Evolutionary conservation across 441 rosid genomes (phyloP).

Genomic region (Erysimum cheiri): DNA sequence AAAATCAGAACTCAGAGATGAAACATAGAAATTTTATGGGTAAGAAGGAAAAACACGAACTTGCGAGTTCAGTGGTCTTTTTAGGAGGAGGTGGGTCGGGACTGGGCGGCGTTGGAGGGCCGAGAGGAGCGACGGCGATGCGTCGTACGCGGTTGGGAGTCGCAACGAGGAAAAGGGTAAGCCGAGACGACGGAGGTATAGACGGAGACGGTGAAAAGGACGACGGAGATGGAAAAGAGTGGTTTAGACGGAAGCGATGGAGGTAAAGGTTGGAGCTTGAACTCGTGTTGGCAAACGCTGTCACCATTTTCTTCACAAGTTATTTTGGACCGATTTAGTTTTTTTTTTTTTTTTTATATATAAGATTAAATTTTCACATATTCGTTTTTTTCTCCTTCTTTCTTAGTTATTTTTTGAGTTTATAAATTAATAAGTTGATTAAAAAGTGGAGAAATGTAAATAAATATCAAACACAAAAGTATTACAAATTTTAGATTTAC

Average conservation of each 20-base stretch:
- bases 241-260: slow-evolving; percentile 5
- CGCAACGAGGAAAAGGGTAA: slow-evolving; percentile 26
- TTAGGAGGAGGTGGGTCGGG: slow-evolving; percentile 53
- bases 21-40: neutral
- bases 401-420: neutral
- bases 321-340: neutral
- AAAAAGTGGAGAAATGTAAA: too few species aligned
- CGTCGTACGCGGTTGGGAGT: slow-evolving; percentile 28
- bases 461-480: too few species aligned
- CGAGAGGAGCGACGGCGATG: slow-evolving; percentile 47
- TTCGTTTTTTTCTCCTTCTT: too few species aligned
- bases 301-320: slow-evolving; percentile 26
- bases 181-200: slow-evolving; percentile 2
- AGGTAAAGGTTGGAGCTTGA: slow-evolving; percentile 30
- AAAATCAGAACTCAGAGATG: neutral
- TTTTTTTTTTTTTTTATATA: neutral
- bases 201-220: neutral
- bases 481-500: too few species aligned
- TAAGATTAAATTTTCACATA: neutral
- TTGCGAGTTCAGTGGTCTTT: slow-evolving; percentile 36
- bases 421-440: too few species aligned
- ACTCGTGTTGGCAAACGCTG: slow-evolving; percentile 4
- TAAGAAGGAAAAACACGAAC: slow-evolving; percentile 39
- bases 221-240: slow-evolving; percentile 4
- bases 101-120: slow-evolving; percentile 53